These are phyloP conservation scores for Grosmannia clavigera DNA, from an alignment of 2,329 filamentous ascomycete genomes.

Conservation along the genomic window DNA sequence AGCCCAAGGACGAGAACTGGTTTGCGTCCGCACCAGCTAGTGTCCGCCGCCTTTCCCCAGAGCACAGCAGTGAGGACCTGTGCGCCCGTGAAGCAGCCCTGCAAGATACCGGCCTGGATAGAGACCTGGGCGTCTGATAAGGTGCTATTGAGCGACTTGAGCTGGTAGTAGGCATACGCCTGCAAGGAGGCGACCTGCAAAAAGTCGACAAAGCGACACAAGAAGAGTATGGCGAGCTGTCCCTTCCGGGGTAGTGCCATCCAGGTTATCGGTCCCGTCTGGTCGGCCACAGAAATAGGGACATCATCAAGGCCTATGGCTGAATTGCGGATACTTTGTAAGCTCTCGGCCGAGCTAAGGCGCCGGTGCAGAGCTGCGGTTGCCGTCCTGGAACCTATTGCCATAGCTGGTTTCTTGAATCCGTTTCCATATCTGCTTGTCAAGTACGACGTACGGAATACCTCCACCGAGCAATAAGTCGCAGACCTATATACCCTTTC, in stretches of 20 bases:
- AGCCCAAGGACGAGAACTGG: constrained; percentile 58
- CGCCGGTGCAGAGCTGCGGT: neutral
- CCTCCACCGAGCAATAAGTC: neutral
- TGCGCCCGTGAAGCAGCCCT: constrained; percentile 59
- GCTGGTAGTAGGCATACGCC: constrained; percentile 14
- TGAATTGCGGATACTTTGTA: neutral
- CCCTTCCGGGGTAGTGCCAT: constrained; percentile 14
- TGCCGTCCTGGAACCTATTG: neutral
- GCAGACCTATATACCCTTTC: neutral
- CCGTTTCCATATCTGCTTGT: neutral
- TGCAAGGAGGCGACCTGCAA: constrained; percentile 15
- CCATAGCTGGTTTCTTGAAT: neutral
- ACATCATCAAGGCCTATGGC: neutral
- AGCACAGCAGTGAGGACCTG: constrained; percentile 63
- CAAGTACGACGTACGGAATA: neutral
- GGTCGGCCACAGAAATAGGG: neutral
- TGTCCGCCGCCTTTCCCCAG: constrained; percentile 57
- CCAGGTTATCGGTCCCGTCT: constrained; percentile 9
- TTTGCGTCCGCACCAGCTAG: constrained; percentile 50
- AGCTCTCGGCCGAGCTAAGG: neutral
- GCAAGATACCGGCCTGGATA: constrained; percentile 55
- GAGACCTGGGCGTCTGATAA: constrained; percentile 9
- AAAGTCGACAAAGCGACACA: constrained; percentile 17
- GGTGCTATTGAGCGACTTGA: constrained; percentile 8
- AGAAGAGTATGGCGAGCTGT: constrained; percentile 16